A percentile compares a stretch with the other conserved stretches of the same genome.
These are phyloP conservation scores for Micractinium sp. DNA, from an alignment of 139 green algal genomes.

Conservation along the genomic window DNA sequence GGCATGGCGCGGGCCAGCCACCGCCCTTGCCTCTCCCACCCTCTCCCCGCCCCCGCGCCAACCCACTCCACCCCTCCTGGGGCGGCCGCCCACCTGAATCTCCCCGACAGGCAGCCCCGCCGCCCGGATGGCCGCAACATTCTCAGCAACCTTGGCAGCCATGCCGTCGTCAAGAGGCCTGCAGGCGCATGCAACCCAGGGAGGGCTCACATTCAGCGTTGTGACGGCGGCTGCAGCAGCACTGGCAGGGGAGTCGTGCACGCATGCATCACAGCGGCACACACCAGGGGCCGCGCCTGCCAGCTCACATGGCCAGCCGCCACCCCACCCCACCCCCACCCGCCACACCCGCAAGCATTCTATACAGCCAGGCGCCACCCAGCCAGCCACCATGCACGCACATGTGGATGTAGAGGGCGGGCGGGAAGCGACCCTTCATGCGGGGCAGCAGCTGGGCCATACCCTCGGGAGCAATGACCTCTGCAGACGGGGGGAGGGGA, in stretches of 20 bases:
- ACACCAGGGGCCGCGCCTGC: too few relatives aligned
- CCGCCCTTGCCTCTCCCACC: too few relatives aligned
- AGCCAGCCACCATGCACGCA: too few relatives aligned
- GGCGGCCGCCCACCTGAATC: not conserved
- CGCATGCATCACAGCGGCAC: too few relatives aligned
- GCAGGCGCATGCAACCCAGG: not conserved
- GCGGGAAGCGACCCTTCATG: not conserved
- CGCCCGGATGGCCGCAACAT: not conserved
- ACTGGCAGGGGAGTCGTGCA: too few relatives aligned
- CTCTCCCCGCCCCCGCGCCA: not conserved
- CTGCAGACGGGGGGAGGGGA: not conserved
- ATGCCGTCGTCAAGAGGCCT: not conserved
- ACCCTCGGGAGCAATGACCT: conserved; percentile 16
- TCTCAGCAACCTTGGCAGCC: conserved; percentile 7
- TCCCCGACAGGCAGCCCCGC: not conserved
- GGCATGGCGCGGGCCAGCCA: too few relatives aligned
- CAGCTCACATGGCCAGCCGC: too few relatives aligned
- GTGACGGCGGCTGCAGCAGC: too few relatives aligned
- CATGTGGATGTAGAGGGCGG: conserved; percentile 20
- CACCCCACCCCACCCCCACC: too few relatives aligned
- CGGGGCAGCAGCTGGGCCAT: not conserved
- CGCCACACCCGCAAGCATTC: too few relatives aligned
- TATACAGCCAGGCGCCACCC: too few relatives aligned
- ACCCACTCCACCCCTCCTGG: not conserved
- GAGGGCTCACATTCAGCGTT: too few relatives aligned